Percentiles rank a stretch among this genome's conserved stretches.
Conservation (phyloP, 2,329 filamentous ascomycete species). For the Claviceps pusilla region DNA sequence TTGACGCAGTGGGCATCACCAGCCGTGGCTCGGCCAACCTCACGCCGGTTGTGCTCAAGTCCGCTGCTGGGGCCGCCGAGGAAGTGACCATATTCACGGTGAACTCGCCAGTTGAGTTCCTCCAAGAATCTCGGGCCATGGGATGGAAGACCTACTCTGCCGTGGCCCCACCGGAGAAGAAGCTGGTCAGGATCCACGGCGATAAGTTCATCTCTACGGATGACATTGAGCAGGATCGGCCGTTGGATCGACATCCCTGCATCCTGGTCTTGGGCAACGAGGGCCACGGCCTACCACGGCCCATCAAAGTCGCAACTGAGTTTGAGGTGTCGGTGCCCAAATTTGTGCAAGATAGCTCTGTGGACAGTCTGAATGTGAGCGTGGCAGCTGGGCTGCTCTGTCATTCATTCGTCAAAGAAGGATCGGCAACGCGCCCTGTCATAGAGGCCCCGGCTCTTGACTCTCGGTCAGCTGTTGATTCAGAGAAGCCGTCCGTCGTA, state of each 20-base stretch:
- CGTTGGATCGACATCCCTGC: slow-evolving; percentile 47
- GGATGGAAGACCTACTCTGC: slow-evolving; percentile 81
- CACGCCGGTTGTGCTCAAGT: slow-evolving; percentile 67
- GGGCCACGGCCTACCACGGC: slow-evolving; percentile 53
- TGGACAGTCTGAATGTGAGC: slow-evolving; percentile 90
- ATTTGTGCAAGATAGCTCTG: slow-evolving; percentile 35
- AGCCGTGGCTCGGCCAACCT: slow-evolving; percentile 58
- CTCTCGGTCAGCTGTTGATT: background rate
- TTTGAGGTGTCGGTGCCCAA: slow-evolving; percentile 49
- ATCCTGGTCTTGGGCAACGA: slow-evolving; percentile 76
- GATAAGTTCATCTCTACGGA: slow-evolving; percentile 34
- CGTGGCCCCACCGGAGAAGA: slow-evolving; percentile 32
- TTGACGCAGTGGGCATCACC: slow-evolving; percentile 67
- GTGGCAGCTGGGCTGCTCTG: slow-evolving; percentile 70
- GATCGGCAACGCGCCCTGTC: background rate
- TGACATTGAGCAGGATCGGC: slow-evolving; percentile 33
- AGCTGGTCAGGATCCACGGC: slow-evolving; percentile 18
- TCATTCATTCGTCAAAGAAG: slow-evolving; percentile 46
- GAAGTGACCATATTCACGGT: slow-evolving; percentile 59
- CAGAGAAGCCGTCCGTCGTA: background rate
- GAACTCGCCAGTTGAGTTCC: slow-evolving; percentile 51
- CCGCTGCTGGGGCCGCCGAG: slow-evolving; percentile 77
- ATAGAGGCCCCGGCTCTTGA: background rate
- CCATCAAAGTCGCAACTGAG: slow-evolving; percentile 52
- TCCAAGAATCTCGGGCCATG: slow-evolving; percentile 48